phyloP scores from a whole-genome alignment of 1,284 basidiomycete genomes.

The Jaminaea rosea region DNA sequence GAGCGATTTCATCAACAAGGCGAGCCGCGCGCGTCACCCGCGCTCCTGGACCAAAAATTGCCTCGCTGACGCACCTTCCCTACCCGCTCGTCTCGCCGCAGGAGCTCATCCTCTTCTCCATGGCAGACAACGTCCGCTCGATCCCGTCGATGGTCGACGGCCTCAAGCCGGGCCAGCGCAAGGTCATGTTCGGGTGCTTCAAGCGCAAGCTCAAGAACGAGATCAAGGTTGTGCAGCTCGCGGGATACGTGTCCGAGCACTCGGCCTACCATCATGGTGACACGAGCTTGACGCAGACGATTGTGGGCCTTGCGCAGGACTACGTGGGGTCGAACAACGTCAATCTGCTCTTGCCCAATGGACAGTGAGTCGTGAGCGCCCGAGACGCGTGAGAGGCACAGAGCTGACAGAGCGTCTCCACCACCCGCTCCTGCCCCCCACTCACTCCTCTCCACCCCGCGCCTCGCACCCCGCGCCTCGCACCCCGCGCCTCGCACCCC shows the following conservation, averaged over 20 bases:
- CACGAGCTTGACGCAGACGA: slow-evolving; percentile 72
- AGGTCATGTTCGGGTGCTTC: slow-evolving; percentile 92
- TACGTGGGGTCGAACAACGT: slow-evolving; percentile 95
- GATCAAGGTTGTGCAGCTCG: slow-evolving; percentile 92
- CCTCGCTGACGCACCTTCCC: no score
- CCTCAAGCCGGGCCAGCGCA: slow-evolving; percentile 96
- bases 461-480: no score
- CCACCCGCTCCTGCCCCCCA: no score
- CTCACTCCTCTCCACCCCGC: no score
- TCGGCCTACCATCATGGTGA: slow-evolving; percentile 98
- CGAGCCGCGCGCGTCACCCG: no score
- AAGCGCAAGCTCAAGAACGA: slow-evolving; percentile 85
- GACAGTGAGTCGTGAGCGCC: no score
- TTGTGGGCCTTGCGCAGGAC: slow-evolving; percentile 86
- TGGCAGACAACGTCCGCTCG: slow-evolving; percentile 97
- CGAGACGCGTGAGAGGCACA: no score
- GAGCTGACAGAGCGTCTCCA: no score
- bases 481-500: no score
- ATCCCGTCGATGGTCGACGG: slow-evolving; percentile 76
- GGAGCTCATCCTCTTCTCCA: slow-evolving; percentile 97
- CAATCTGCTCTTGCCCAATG: slow-evolving; percentile 78
- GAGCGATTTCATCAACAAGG: slow-evolving; percentile 93
- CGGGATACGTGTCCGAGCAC: slow-evolving; percentile 87
- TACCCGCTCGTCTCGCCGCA: no score
- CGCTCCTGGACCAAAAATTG: no score